These are phyloP conservation scores for Geoglossum cookeanum DNA, from an alignment of 2,329 filamentous ascomycete species.

Conservation along the genomic window DNA sequence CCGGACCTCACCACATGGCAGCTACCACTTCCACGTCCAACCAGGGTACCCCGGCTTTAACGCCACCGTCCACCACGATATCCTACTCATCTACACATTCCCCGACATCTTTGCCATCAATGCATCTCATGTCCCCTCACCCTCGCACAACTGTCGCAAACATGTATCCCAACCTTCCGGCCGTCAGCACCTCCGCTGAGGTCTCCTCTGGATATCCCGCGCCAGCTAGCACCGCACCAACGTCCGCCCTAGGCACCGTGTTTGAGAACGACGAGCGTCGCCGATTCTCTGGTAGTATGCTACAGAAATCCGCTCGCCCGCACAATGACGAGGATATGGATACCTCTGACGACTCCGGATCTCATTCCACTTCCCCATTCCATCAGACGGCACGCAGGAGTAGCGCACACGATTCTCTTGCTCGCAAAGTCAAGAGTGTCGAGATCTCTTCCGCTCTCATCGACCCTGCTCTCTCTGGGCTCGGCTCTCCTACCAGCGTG, in stretches of 20 bases:
- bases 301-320: slow-evolving; percentile 37
- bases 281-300: slow-evolving; percentile 46
- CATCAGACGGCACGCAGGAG: slow-evolving; percentile 12
- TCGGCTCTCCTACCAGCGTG: slow-evolving; percentile 9
- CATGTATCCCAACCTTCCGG: slow-evolving; percentile 58
- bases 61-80: slow-evolving; percentile 48
- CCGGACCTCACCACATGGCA: slow-evolving; percentile 32
- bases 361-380: slow-evolving; percentile 6
- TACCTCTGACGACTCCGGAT: slow-evolving; percentile 12
- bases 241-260: slow-evolving; percentile 50
- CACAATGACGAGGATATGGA: slow-evolving; percentile 15
- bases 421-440: slow-evolving; percentile 25
- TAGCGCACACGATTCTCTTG: slow-evolving; percentile 8
- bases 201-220: slow-evolving; percentile 37
- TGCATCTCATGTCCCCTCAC: slow-evolving; percentile 44
- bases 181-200: slow-evolving; percentile 46
- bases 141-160: slow-evolving; percentile 39
- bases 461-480: slow-evolving; percentile 16
- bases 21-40: slow-evolving; percentile 11
- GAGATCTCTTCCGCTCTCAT: slow-evolving; percentile 17
- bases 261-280: slow-evolving; percentile 45
- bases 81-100: slow-evolving; percentile 66
- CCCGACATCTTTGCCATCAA: slow-evolving; percentile 28
- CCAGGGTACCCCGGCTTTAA: slow-evolving; percentile 52
- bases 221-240: slow-evolving; percentile 44